These are phyloP conservation scores for Casuarina cunninghamiana DNA, from an alignment of 306 rosid genomes.

Conservation along the genomic window DNA sequence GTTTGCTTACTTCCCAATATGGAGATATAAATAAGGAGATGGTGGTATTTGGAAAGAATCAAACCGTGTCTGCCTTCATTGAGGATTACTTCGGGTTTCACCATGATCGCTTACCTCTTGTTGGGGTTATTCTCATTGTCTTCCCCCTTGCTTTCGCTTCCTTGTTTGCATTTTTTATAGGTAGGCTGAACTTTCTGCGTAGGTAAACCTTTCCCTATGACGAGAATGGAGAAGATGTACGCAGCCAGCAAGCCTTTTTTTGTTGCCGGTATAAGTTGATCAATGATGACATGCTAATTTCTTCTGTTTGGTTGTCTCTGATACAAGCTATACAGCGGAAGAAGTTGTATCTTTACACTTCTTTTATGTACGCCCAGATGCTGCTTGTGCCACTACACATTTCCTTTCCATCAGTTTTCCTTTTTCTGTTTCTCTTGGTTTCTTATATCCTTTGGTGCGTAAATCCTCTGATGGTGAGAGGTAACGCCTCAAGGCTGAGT, in stretches of 20 bases:
- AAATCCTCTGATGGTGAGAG: too few relatives aligned
- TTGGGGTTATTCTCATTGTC: conserved; percentile 34
- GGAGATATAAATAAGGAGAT: conserved; percentile 44
- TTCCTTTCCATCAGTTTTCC: too few relatives aligned
- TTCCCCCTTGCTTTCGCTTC: conserved; percentile 38
- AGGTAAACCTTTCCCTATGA: conserved; percentile 12
- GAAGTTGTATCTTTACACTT: too few relatives aligned
- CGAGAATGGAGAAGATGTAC: neutral
- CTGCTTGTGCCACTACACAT: too few relatives aligned
- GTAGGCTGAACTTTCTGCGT: conserved; percentile 34
- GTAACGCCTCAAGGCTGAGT: too few relatives aligned
- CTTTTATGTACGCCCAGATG: too few relatives aligned
- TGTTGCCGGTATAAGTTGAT: neutral
- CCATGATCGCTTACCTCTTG: conserved; percentile 30
- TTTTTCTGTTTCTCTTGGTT: too few relatives aligned
- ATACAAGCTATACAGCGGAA: neutral
- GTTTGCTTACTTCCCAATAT: conserved; percentile 51
- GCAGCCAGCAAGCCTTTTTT: neutral
- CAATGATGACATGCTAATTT: neutral
- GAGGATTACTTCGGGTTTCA: conserved; percentile 45
- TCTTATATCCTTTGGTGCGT: too few relatives aligned
- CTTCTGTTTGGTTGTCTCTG: neutral
- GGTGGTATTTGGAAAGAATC: conserved; percentile 29
- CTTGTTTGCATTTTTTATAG: conserved; percentile 34
- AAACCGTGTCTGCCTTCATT: conserved; percentile 37